These are phyloP conservation scores for Zasmidium angulare DNA, from an alignment of 2,329 filamentous ascomycete genomes.

Conservation along the genomic window DNA sequence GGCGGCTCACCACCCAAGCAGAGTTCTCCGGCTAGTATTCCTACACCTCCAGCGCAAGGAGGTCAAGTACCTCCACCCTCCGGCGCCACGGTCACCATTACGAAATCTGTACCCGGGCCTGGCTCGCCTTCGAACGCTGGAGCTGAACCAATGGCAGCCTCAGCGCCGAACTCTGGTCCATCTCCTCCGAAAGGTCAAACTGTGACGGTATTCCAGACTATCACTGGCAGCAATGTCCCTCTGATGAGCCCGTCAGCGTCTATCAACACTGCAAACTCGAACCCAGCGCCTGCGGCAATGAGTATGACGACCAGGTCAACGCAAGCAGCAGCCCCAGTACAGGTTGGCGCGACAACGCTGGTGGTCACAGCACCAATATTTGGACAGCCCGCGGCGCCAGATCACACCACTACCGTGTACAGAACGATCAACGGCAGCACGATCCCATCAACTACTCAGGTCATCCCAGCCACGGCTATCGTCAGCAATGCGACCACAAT, in stretches of 20 bases:
- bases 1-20: too few relatives aligned
- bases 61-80: background rate
- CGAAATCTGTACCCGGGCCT: background rate
- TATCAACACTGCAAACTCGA: slow-evolving; percentile 5
- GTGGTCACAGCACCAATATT: background rate
- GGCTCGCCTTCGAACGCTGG: background rate
- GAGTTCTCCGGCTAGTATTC: too few relatives aligned
- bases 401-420: slow-evolving; percentile 11
- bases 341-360: background rate
- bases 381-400: background rate
- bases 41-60: background rate
- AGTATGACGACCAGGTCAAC: background rate
- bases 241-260: slow-evolving; percentile 5
- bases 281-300: background rate
- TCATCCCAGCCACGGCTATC: slow-evolving; percentile 4
- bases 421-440: slow-evolving; percentile 10
- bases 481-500: slow-evolving; percentile 9
- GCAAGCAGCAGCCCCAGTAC: background rate
- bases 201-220: slow-evolving; percentile 13
- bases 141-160: background rate
- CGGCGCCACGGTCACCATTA: slow-evolving; percentile 2
- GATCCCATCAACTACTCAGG: slow-evolving; percentile 8
- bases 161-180: background rate
- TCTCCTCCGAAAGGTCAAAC: slow-evolving; percentile 1
- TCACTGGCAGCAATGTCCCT: slow-evolving; percentile 4